phyloP scores from a whole-genome alignment of 108 stramenopile genomes.

The Stephanodiscus minutulus region DNA sequence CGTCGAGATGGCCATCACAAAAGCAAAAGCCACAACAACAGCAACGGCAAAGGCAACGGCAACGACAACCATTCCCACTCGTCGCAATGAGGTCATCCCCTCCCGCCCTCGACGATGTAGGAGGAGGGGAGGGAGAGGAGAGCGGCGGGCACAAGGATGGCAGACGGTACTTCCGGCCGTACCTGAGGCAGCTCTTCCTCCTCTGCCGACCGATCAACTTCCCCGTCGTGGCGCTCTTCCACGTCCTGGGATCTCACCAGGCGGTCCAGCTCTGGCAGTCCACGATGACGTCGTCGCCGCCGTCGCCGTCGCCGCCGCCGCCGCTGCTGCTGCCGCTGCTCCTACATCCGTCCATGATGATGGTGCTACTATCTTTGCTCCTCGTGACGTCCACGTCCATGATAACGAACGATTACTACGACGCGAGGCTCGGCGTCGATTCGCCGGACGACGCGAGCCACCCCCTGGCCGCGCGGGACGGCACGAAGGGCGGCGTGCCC shows the following conservation, averaged over 20 bases:
- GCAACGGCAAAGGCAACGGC: too few relatives aligned
- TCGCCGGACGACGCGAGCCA: constrained; percentile 8
- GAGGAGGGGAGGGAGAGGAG: not conserved
- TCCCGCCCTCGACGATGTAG: not conserved
- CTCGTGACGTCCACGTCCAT: constrained; percentile 68
- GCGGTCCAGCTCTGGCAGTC: constrained; percentile 39
- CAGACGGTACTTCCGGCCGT: constrained; percentile 26
- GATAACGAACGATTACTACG: constrained; percentile 87
- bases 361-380: constrained; percentile 55
- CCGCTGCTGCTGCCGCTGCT: constrained; percentile 24
- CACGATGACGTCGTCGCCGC: not conserved
- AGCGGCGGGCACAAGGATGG: not conserved
- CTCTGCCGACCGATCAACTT: constrained; percentile 61
- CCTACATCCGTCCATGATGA: constrained; percentile 47
- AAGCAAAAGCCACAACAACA: too few relatives aligned
- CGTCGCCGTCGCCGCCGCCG: constrained; percentile 4
- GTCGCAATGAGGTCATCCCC: not conserved
- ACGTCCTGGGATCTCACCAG: constrained; percentile 57
- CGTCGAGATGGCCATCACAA: too few relatives aligned
- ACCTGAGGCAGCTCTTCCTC: constrained; percentile 35
- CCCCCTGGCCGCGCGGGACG: constrained; percentile 43
- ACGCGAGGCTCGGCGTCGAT: constrained; percentile 63
- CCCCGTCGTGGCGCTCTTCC: constrained; percentile 64
- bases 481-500: constrained; percentile 19
- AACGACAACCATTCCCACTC: too few relatives aligned